phyloP scores from a whole-genome alignment of 345 rosid species.

The Eutrema yunnanense region DNA sequence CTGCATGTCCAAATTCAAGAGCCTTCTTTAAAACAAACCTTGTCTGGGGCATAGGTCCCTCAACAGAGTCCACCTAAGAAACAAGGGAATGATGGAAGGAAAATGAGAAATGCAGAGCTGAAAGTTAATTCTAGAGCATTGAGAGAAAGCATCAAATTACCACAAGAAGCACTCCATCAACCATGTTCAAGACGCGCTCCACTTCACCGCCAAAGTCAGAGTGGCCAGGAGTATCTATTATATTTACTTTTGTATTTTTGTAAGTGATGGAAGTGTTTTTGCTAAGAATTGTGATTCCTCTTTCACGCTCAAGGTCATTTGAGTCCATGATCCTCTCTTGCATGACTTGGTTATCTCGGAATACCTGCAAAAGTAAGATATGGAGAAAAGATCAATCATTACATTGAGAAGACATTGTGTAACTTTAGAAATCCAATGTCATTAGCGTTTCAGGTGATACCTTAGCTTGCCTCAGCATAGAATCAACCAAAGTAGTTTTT shows the following conservation, averaged over 20 bases:
- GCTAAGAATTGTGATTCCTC: slow-evolving; percentile 96
- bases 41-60: slow-evolving; percentile 99
- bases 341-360: slow-evolving; percentile 86
- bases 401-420: too few relatives aligned
- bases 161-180: slow-evolving; percentile 98
- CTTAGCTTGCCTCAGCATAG: slow-evolving; percentile 96
- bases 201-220: slow-evolving; percentile 99
- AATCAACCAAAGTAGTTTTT: slow-evolving; percentile 92
- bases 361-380: slow-evolving; percentile 49
- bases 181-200: slow-evolving; percentile 98
- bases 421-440: neutral
- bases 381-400: neutral
- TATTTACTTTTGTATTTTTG: slow-evolving; percentile 81
- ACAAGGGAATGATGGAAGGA: neutral
- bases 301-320: slow-evolving; percentile 89
- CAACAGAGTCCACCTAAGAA: slow-evolving; percentile 91
- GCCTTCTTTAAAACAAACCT: slow-evolving; percentile 97
- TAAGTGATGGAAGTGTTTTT: slow-evolving; percentile 90
- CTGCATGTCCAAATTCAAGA: slow-evolving; percentile 89
- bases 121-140: neutral
- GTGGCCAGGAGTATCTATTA: slow-evolving; percentile 97
- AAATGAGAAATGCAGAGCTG: neutral
- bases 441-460: slow-evolving; percentile 27
- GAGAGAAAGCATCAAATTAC: slow-evolving; percentile 38
- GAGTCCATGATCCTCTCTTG: slow-evolving; percentile 98